Percentiles rank a stretch among this genome's conserved stretches.
phyloP scores from a whole-genome alignment of 176 grass and related monocot species.

The Bothriochloa decipiens region DNA sequence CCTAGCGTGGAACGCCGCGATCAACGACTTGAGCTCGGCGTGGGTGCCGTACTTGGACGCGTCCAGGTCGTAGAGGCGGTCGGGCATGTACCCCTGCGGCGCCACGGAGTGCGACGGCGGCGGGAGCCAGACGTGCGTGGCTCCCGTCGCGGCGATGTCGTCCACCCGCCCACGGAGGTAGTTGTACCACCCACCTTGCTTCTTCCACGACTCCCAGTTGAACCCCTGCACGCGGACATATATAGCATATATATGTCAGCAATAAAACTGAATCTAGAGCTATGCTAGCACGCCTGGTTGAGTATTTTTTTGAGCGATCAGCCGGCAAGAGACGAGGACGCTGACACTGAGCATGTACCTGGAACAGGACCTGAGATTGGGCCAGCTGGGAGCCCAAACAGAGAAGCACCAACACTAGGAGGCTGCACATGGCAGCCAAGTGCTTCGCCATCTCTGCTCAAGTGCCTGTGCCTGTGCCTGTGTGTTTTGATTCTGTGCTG shows the following conservation, averaged over 20 bases:
- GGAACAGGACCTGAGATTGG: slow-evolving; percentile 48
- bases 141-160: slow-evolving; percentile 62
- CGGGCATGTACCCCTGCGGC: slow-evolving; percentile 85
- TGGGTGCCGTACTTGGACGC: slow-evolving; percentile 75
- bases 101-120: slow-evolving; percentile 77
- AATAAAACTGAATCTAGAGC: too few relatives aligned
- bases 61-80: slow-evolving; percentile 77
- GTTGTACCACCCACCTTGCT: slow-evolving; percentile 81
- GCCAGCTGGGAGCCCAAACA: slow-evolving; percentile 36
- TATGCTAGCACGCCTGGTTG: too few relatives aligned
- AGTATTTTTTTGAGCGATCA: too few relatives aligned
- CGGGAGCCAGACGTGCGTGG: slow-evolving; percentile 83
- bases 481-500: not conserved
- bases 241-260: too few relatives aligned
- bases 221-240: too few relatives aligned
- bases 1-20: slow-evolving; percentile 50
- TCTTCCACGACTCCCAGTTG: slow-evolving; percentile 90
- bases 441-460: slow-evolving; percentile 31
- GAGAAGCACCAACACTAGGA: slow-evolving; percentile 29
- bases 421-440: slow-evolving; percentile 7
- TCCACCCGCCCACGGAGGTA: slow-evolving; percentile 44
- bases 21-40: slow-evolving; percentile 56
- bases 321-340: too few relatives aligned
- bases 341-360: slow-evolving; percentile 23
- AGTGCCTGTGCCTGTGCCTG: too few relatives aligned